Evolutionary conservation across 768 basidiomycete genomes (phyloP).

Genomic region (Lentinula sp.): DNA sequence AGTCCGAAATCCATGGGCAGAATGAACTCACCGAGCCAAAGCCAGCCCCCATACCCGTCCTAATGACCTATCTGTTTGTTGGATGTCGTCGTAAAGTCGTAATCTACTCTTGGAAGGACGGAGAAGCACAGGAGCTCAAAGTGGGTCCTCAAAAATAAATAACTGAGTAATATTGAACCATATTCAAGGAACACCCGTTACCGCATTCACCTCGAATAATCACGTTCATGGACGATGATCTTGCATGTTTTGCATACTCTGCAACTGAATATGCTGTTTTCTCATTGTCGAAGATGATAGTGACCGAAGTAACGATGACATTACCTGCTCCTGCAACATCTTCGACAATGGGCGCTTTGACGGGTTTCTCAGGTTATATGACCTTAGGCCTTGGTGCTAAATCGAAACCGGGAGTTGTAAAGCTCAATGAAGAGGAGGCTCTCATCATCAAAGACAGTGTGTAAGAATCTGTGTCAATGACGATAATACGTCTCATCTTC

Average conservation of each 20-base stretch:
- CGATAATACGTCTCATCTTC: background rate
- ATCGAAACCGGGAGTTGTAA: slow-evolving; percentile 56
- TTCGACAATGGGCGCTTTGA: slow-evolving; percentile 69
- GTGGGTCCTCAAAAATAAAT: slow-evolving; percentile 29
- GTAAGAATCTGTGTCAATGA: slow-evolving; percentile 17
- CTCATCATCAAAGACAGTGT: slow-evolving; percentile 77
- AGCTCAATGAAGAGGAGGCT: slow-evolving; percentile 53
- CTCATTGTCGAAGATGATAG: slow-evolving; percentile 51
- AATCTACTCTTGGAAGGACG: slow-evolving; percentile 82
- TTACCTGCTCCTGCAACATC: slow-evolving; percentile 34
- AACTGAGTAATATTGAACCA: background rate
- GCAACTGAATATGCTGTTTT: slow-evolving; percentile 73
- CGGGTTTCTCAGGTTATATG: slow-evolving; percentile 81
- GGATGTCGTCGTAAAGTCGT: slow-evolving; percentile 85
- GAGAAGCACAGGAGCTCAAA: slow-evolving; percentile 66
- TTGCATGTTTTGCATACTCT: slow-evolving; percentile 75
- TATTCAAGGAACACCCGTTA: slow-evolving; percentile 64
- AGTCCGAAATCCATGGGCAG: slow-evolving; percentile 12
- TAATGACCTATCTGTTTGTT: slow-evolving; percentile 73
- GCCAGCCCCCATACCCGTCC: slow-evolving; percentile 48
- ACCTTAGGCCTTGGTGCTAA: slow-evolving; percentile 73
- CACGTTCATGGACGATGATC: slow-evolving; percentile 59
- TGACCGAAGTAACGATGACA: slow-evolving; percentile 47
- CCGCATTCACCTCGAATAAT: slow-evolving; percentile 90
- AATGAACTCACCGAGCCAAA: slow-evolving; percentile 17